Conservation (phyloP, 768 basidiomycete species). For the Hemileccinum rubropunctum region DNA sequence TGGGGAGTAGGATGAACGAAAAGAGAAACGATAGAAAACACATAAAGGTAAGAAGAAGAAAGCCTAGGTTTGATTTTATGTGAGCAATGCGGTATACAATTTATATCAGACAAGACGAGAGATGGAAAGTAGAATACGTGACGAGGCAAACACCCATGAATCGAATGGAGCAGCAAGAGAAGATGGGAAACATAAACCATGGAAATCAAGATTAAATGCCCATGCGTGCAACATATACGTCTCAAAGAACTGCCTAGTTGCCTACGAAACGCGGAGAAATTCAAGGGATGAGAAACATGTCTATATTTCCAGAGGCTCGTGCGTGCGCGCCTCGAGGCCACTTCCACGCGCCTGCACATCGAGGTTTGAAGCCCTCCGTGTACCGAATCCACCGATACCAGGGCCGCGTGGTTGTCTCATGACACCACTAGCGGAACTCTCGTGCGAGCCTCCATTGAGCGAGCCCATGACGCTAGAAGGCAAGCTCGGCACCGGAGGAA, state of each 20-base stretch:
- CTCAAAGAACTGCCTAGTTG: conserved; percentile 14
- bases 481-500: conserved; percentile 80
- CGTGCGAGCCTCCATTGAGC: conserved; percentile 43
- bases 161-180: conserved; percentile 17
- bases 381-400: conserved; percentile 69
- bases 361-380: conserved; percentile 42
- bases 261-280: neutral
- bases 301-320: conserved; percentile 85
- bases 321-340: conserved; percentile 79
- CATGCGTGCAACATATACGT: conserved; percentile 25
- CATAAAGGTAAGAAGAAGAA: conserved; percentile 1
- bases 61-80: conserved; percentile 13
- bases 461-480: conserved; percentile 52
- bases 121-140: conserved; percentile 4
- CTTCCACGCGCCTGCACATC: conserved; percentile 50
- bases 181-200: conserved; percentile 8
- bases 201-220: conserved; percentile 23
- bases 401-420: conserved; percentile 86
- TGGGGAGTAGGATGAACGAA: neutral
- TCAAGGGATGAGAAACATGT: conserved; percentile 5
- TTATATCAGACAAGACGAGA: conserved; percentile 13
- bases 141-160: conserved; percentile 8
- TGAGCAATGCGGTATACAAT: conserved; percentile 29
- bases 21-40: neutral
- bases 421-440: conserved; percentile 46